These are phyloP conservation scores for Lepidium campestre DNA, from an alignment of 441 rosid species.

Conservation along the genomic window DNA sequence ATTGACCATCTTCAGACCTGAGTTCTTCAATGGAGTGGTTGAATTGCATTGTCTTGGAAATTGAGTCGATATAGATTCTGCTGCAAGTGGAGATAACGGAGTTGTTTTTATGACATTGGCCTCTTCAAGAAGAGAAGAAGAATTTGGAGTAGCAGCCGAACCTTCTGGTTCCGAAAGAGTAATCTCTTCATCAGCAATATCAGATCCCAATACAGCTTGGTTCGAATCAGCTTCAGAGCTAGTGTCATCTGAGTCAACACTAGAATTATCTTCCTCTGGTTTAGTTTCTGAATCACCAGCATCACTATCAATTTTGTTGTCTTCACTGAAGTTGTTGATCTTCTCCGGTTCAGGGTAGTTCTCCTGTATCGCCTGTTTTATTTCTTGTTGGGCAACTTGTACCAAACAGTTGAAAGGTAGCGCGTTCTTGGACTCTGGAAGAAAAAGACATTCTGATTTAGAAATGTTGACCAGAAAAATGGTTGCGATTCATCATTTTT, in stretches of 20 bases:
- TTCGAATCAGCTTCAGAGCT: slow-evolving; percentile 20
- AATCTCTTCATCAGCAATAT: slow-evolving; percentile 18
- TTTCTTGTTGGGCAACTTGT: slow-evolving; percentile 1
- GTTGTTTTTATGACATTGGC: background rate
- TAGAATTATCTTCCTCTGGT: background rate
- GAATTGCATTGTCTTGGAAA: slow-evolving; percentile 24
- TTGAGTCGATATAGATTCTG: slow-evolving; percentile 27
- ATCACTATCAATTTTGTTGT: background rate
- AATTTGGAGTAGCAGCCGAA: background rate
- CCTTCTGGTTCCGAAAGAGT: slow-evolving; percentile 1
- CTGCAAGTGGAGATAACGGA: slow-evolving; percentile 20
- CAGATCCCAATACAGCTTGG: slow-evolving; percentile 19
- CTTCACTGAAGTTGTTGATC: background rate
- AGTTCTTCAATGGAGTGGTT: no score
- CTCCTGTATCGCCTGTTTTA: background rate
- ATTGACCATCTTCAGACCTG: no score
- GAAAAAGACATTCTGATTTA: background rate
- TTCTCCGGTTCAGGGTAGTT: background rate
- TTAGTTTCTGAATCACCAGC: slow-evolving; percentile 7
- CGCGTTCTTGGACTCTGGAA: slow-evolving; percentile 2
- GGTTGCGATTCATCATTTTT: no score
- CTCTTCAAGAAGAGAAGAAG: background rate
- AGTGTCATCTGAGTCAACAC: slow-evolving; percentile 13
- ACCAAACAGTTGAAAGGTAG: background rate
- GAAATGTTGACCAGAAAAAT: background rate